Evolutionary conservation across 2,329 filamentous ascomycete species (phyloP).

Genomic region (Chalaropsis thielavioides): DNA sequence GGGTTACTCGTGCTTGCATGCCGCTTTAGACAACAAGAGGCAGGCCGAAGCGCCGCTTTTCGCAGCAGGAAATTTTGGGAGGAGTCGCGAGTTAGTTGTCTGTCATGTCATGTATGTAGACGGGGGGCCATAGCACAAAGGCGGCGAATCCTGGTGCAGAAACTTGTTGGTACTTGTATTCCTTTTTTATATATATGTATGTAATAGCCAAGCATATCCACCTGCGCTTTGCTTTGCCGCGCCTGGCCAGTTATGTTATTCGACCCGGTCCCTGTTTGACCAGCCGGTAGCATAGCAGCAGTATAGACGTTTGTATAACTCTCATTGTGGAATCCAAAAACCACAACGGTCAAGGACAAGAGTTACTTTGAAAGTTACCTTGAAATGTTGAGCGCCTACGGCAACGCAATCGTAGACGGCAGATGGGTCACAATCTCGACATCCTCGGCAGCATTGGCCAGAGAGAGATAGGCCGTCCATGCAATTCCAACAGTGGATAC

Average conservation of each 20-base stretch:
- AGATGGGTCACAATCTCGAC: conserved; percentile 21
- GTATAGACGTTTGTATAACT: background rate
- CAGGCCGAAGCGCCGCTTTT: background rate
- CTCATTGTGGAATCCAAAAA: background rate
- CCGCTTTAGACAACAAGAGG: background rate
- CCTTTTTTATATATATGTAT: background rate
- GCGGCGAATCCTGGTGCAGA: background rate
- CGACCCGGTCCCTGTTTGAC: conserved; percentile 7
- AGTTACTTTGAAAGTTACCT: too few relatives aligned
- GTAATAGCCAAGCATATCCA: background rate
- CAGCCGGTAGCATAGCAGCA: background rate
- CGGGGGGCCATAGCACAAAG: background rate
- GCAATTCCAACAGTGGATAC: conserved; percentile 91
- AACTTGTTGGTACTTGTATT: background rate
- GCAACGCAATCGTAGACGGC: background rate
- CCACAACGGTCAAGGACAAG: background rate
- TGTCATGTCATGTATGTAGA: background rate
- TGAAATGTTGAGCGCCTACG: background rate
- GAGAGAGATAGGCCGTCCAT: conserved; percentile 91
- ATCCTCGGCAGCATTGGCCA: conserved; percentile 77
- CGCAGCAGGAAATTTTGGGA: background rate
- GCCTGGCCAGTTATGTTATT: background rate
- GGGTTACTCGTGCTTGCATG: background rate
- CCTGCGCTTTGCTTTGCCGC: background rate
- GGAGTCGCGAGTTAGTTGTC: background rate